phyloP scores from a whole-genome alignment of 768 basidiomycete genomes.

The Phanerochaete sordida region DNA sequence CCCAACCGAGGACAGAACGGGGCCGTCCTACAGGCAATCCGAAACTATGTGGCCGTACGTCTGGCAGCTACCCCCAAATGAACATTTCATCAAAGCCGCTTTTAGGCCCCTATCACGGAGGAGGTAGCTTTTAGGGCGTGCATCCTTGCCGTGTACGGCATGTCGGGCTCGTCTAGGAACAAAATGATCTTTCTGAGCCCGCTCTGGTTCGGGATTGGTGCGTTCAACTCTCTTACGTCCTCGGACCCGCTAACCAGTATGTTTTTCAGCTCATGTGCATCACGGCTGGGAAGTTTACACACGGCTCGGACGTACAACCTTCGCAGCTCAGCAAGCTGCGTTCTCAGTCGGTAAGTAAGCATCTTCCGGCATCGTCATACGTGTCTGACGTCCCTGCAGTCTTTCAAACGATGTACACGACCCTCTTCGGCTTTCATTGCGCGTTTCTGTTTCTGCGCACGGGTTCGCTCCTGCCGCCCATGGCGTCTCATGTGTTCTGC shows the following conservation, averaged over 20 bases:
- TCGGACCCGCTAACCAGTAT: background rate
- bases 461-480: constrained; percentile 73
- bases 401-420: constrained; percentile 89
- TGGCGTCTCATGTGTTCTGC: constrained; percentile 85
- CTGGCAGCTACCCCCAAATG: too few relatives aligned
- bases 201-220: constrained; percentile 85
- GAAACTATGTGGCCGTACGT: constrained; percentile 65
- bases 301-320: constrained; percentile 60
- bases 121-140: constrained; percentile 90
- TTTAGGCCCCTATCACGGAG: constrained; percentile 85
- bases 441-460: constrained; percentile 86
- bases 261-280: constrained; percentile 77
- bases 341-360: constrained; percentile 46
- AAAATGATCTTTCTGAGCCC: constrained; percentile 80
- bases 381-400: constrained; percentile 38
- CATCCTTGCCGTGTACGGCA: constrained; percentile 67
- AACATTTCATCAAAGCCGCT: background rate
- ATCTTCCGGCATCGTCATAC: constrained; percentile 11
- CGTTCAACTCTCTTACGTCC: constrained; percentile 24
- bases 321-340: constrained; percentile 63
- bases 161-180: constrained; percentile 51
- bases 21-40: constrained; percentile 20
- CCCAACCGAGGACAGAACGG: background rate
- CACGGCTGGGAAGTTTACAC: constrained; percentile 88
- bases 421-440: constrained; percentile 86